Conservation (phyloP, 495 filamentous ascomycete species). For the Penicillium alfredii region DNA sequence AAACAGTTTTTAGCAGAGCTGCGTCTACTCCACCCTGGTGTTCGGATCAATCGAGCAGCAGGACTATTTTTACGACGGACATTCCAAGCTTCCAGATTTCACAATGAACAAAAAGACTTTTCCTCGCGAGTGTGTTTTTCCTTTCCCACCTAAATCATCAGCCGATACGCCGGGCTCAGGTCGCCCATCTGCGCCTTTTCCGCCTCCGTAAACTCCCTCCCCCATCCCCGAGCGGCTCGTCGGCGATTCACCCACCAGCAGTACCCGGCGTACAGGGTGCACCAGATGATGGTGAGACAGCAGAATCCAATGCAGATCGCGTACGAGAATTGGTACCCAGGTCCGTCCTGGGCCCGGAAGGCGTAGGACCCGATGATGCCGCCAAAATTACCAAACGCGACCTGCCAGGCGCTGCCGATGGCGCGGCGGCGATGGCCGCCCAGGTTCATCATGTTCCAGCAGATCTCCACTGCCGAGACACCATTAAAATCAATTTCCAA, state of each 20-base stretch:
- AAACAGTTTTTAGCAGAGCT: conserved; percentile 51
- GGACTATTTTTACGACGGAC: conserved; percentile 50
- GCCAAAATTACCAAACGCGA: conserved; percentile 33
- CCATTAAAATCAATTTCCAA: too few relatives aligned
- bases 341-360: conserved; percentile 31
- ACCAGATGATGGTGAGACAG: conserved; percentile 10
- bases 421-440: conserved; percentile 26
- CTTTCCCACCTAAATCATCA: too few relatives aligned
- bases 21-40: conserved; percentile 53
- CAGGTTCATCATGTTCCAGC: conserved; percentile 33
- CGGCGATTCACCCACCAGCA: conserved; percentile 8
- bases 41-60: conserved; percentile 38
- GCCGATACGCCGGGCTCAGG: too few relatives aligned
- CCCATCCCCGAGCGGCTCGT: too few relatives aligned
- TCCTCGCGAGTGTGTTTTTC: too few relatives aligned
- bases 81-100: conserved; percentile 19
- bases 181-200: too few relatives aligned
- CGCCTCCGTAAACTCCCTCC: too few relatives aligned
- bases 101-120: too few relatives aligned
- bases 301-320: conserved; percentile 13
- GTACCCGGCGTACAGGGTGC: conserved; percentile 5
- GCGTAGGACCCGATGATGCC: conserved; percentile 36
- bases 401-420: conserved; percentile 27
- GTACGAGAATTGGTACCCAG: conserved; percentile 31
- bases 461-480: conserved; percentile 28